Conservation (phyloP, 345 rosid genomes). For the Murraya koenigii region DNA sequence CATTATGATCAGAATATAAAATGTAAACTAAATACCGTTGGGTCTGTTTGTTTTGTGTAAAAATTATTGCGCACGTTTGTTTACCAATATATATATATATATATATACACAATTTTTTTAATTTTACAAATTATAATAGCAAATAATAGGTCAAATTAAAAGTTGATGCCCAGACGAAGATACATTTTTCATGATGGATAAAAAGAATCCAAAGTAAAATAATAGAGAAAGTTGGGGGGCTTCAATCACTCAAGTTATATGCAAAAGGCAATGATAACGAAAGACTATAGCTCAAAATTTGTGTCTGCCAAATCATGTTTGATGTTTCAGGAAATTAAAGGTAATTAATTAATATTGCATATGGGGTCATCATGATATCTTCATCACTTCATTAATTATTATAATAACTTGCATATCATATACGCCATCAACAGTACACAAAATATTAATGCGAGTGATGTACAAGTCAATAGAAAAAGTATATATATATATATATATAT, state of each 20-base stretch:
- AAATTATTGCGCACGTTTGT: too few relatives aligned
- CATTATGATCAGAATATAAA: too few relatives aligned
- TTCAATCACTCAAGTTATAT: neutral
- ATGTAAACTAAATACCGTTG: too few relatives aligned
- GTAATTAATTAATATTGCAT: neutral
- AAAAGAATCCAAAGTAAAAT: slow-evolving; percentile 7
- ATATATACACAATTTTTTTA: too few relatives aligned
- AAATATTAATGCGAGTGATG: neutral
- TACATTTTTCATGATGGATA: too few relatives aligned
- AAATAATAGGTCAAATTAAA: too few relatives aligned
- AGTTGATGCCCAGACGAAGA: too few relatives aligned
- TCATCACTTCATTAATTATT: neutral
- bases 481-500: too few relatives aligned
- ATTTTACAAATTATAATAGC: too few relatives aligned
- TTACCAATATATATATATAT: too few relatives aligned
- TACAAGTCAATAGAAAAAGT: too few relatives aligned
- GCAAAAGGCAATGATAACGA: neutral
- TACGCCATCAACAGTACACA: neutral
- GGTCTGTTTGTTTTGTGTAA: too few relatives aligned
- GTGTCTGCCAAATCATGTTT: neutral
- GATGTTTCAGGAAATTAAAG: neutral
- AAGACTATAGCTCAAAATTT: neutral
- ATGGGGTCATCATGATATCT: neutral
- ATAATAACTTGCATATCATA: neutral
- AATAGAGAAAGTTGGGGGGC: neutral